These are phyloP conservation scores for Terfezia claveryi DNA, from an alignment of 495 filamentous ascomycete species.

Conservation along the genomic window DNA sequence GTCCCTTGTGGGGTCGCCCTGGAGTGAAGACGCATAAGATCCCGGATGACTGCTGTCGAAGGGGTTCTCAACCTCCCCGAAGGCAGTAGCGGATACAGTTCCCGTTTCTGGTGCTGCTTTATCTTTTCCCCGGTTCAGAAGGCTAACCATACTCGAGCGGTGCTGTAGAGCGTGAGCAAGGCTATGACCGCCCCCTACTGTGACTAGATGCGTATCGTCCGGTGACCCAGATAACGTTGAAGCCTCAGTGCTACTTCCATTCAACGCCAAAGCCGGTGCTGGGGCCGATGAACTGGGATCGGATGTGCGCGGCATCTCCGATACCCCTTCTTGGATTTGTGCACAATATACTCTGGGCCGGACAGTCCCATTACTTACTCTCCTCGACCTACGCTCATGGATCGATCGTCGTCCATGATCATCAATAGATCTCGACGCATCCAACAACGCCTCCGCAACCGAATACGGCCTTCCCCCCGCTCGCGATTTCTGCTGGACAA, in stretches of 20 bases:
- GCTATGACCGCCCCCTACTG: not conserved
- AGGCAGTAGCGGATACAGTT: constrained; percentile 57
- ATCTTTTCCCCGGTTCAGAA: constrained; percentile 52
- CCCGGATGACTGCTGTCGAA: constrained; percentile 13
- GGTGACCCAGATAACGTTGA: constrained; percentile 8
- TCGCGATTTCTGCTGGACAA: constrained; percentile 3
- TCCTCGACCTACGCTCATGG: not conserved
- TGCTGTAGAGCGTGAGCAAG: constrained; percentile 20
- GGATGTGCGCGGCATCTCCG: not conserved
- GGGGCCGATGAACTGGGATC: constrained; percentile 1
- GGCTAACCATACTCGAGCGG: constrained; percentile 59
- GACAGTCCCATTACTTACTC: not conserved
- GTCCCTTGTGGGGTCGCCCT: constrained; percentile 6
- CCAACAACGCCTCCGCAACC: constrained; percentile 73
- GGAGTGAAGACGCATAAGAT: not conserved
- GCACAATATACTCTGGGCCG: not conserved
- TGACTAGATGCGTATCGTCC: constrained; percentile 2
- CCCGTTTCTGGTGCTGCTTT: constrained; percentile 71
- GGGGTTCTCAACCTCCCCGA: constrained; percentile 65
- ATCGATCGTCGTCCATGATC: constrained; percentile 19
- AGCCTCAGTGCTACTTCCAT: constrained; percentile 8
- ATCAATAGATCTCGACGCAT: constrained; percentile 79
- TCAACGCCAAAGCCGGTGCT: constrained; percentile 9
- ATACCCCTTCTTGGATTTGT: not conserved
- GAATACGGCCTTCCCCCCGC: constrained; percentile 38